Conservation (phyloP, 495 filamentous ascomycete species). For the Schizothecium vesticola region DNA sequence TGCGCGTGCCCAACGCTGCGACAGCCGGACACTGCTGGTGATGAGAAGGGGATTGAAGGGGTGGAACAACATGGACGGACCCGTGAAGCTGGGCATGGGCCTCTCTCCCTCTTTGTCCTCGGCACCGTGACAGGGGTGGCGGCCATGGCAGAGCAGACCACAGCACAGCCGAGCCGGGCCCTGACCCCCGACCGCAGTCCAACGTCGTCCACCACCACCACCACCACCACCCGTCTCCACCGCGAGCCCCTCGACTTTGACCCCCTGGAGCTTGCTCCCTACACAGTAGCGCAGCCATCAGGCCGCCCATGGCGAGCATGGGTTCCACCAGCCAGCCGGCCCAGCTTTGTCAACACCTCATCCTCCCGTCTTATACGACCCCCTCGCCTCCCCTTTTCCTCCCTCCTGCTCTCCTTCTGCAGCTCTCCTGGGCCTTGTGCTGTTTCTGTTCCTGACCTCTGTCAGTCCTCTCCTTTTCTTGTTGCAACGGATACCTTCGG, state of each 20-base stretch:
- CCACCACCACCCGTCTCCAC: not conserved
- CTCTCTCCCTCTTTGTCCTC: not conserved
- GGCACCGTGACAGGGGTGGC: not conserved
- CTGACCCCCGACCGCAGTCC: not conserved
- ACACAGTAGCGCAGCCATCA: conserved; percentile 2
- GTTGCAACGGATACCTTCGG: not conserved
- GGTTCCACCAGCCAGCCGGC: not conserved
- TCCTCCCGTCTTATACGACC: not conserved
- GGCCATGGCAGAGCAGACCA: not conserved
- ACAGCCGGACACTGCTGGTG: not conserved
- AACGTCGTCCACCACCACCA: not conserved
- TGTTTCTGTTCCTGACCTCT: conserved; percentile 24
- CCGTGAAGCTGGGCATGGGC: too few species aligned
- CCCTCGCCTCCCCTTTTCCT: not conserved
- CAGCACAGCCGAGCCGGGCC: not conserved
- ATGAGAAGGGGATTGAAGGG: not conserved
- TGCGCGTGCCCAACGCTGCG: not conserved
- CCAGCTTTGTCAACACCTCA: not conserved
- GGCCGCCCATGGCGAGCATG: not conserved
- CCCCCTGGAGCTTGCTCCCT: not conserved
- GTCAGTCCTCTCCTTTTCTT: conserved; percentile 15
- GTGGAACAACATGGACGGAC: not conserved
- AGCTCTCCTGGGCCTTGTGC: conserved; percentile 23
- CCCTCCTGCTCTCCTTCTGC: conserved; percentile 13
- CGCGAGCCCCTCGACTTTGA: not conserved